These are phyloP conservation scores for Elsinoe necatrix DNA, from an alignment of 2,329 filamentous ascomycete species.

Conservation along the genomic window DNA sequence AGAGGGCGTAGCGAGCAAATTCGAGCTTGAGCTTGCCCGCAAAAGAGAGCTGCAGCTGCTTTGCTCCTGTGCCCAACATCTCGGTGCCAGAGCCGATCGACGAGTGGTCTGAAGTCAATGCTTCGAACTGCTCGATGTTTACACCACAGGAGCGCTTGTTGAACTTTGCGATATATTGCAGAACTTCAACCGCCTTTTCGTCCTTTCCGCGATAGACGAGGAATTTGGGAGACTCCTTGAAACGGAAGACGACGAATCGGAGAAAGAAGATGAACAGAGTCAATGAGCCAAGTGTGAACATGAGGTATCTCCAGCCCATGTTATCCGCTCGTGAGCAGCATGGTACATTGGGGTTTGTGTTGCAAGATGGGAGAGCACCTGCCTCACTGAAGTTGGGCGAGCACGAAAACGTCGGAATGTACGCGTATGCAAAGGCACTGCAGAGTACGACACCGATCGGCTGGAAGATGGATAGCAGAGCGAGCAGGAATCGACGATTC, in stretches of 20 bases:
- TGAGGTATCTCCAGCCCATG: conserved; percentile 39
- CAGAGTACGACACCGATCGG: conserved; percentile 48
- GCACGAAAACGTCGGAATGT: conserved; percentile 45
- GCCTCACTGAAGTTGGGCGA: conserved; percentile 41
- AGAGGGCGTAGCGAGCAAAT: conserved; percentile 36
- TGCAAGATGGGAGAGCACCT: conserved; percentile 40
- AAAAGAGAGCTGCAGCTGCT: conserved; percentile 27
- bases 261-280: conserved; percentile 41
- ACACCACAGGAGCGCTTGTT: conserved; percentile 33
- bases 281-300: conserved; percentile 35
- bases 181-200: conserved; percentile 40
- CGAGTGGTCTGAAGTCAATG: conserved; percentile 28
- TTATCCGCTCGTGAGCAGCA: conserved; percentile 35
- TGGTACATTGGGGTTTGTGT: conserved; percentile 25
- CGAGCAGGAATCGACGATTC: conserved; percentile 45
- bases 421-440: conserved; percentile 45
- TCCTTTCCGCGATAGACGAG: conserved; percentile 47
- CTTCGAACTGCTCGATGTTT: conserved; percentile 31
- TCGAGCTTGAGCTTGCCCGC: conserved; percentile 34
- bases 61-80: conserved; percentile 28
- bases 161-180: conserved; percentile 37
- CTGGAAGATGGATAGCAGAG: conserved; percentile 48
- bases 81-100: conserved; percentile 22
- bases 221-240: conserved; percentile 54
- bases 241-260: conserved; percentile 46